Evolutionary conservation across 768 basidiomycete genomes (phyloP).

Genomic region (Pisolithus marmoratus): DNA sequence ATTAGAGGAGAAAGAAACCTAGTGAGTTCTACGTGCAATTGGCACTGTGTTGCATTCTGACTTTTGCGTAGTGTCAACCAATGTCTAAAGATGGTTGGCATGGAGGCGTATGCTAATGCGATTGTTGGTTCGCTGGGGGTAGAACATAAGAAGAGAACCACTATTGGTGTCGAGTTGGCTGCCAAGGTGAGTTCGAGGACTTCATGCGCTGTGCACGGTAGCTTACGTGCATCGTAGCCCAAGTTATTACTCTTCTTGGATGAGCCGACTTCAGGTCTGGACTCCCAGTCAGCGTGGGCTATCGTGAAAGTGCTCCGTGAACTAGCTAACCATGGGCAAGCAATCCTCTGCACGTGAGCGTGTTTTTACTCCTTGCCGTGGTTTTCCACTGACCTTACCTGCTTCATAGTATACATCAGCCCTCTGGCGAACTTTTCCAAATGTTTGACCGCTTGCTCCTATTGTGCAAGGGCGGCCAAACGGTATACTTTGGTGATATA

Average conservation of each 20-base stretch:
- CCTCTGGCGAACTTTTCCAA: constrained; percentile 47
- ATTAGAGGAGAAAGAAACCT: constrained; percentile 67
- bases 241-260: constrained; percentile 52
- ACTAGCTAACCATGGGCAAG: constrained; percentile 49
- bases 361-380: background rate
- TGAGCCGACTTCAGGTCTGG: constrained; percentile 55
- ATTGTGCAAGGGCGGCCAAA: constrained; percentile 51
- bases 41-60: background rate
- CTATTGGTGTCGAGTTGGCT: constrained; percentile 57
- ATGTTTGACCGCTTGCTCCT: constrained; percentile 46
- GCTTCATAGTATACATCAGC: constrained; percentile 20
- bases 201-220: background rate
- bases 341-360: constrained; percentile 50
- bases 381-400: background rate
- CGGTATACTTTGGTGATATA: constrained; percentile 58
- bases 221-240: constrained; percentile 18
- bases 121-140: constrained; percentile 52
- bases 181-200: constrained; percentile 35
- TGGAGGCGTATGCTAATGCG: constrained; percentile 56
- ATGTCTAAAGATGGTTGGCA: constrained; percentile 60
- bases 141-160: constrained; percentile 50
- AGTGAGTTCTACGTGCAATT: constrained; percentile 41
- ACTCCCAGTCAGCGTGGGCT: constrained; percentile 48
- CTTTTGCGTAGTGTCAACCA: constrained; percentile 40
- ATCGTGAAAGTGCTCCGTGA: constrained; percentile 45